phyloP scores from a whole-genome alignment of 371 early-diverging fungal species.

The Mortierella sp. region DNA sequence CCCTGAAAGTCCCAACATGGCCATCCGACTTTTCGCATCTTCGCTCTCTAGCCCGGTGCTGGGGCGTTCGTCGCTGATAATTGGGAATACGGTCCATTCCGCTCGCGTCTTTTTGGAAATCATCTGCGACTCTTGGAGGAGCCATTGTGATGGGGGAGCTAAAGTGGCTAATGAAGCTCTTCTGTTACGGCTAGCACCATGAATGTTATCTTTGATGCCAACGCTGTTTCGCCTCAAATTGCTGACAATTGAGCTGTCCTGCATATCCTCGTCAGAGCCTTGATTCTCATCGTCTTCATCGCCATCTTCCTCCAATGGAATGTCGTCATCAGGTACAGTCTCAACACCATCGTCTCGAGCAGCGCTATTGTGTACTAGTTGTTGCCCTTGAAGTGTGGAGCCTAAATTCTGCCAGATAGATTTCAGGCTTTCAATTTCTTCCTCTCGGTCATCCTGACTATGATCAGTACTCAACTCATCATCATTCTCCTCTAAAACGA shows the following conservation, averaged over 20 bases:
- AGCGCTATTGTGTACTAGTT: not conserved
- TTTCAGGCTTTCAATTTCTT: not conserved
- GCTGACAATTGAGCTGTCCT: not conserved
- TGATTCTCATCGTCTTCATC: constrained; percentile 36
- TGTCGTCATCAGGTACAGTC: constrained; percentile 37
- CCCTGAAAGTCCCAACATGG: constrained; percentile 10
- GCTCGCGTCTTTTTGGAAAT: constrained; percentile 27
- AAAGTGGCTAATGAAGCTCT: constrained; percentile 16
- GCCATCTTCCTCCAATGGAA: constrained; percentile 18
- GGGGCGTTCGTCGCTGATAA: constrained; percentile 28
- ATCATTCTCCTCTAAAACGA: constrained; percentile 18
- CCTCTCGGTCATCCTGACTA: not conserved
- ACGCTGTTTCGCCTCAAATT: constrained; percentile 9
- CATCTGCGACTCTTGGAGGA: constrained; percentile 30
- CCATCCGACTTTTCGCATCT: constrained; percentile 15
- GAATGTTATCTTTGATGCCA: constrained; percentile 3
- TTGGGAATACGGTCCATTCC: constrained; percentile 48
- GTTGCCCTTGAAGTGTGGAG: constrained; percentile 13
- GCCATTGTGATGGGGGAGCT: constrained; percentile 28
- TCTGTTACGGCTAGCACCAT: constrained; percentile 1
- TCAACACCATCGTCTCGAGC: constrained; percentile 4
- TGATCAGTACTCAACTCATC: not conserved
- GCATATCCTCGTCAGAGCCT: constrained; percentile 33
- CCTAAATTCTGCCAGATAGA: constrained; percentile 38
- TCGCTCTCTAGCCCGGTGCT: not conserved